phyloP scores from a whole-genome alignment of 2,329 filamentous ascomycete species.

The Aureobasidium subglaciale region DNA sequence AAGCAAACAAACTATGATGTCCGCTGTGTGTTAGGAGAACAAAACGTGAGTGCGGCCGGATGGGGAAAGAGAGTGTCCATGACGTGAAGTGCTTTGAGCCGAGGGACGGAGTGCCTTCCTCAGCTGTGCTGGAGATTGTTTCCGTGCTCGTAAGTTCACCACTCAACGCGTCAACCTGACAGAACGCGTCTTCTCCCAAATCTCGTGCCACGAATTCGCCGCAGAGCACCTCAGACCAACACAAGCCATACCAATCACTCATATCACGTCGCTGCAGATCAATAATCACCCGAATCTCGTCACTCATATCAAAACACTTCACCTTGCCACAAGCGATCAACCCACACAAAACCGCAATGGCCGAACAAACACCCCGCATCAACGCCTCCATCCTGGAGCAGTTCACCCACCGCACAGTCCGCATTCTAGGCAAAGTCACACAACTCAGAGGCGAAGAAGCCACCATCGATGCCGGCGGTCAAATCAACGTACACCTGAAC shows the following conservation, averaged over 20 bases:
- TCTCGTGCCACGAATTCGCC: neutral
- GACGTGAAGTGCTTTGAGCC: slow-evolving; percentile 1
- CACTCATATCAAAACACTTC: no score
- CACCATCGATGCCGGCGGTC: slow-evolving; percentile 70
- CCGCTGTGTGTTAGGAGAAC: neutral
- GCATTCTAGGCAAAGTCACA: slow-evolving; percentile 76
- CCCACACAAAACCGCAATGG: slow-evolving; percentile 47
- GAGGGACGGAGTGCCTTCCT: neutral
- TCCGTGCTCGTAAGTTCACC: neutral
- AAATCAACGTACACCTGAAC: slow-evolving; percentile 67
- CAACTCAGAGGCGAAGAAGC: slow-evolving; percentile 76
- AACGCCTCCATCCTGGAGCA: slow-evolving; percentile 70
- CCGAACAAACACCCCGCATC: slow-evolving; percentile 72
- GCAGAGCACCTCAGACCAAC: neutral
- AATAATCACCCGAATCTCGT: neutral
- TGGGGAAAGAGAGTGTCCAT: neutral
- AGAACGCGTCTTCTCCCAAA: slow-evolving; percentile 3
- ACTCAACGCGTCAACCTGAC: slow-evolving; percentile 10
- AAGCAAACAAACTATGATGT: neutral
- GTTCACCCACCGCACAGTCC: slow-evolving; percentile 66
- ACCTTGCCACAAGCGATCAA: neutral
- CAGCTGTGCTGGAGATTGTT: neutral
- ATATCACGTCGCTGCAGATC: neutral
- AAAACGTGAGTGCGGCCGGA: neutral
- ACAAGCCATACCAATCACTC: neutral